Conservation (phyloP, 768 basidiomycete genomes). For the Saitozyma podzolica region DNA sequence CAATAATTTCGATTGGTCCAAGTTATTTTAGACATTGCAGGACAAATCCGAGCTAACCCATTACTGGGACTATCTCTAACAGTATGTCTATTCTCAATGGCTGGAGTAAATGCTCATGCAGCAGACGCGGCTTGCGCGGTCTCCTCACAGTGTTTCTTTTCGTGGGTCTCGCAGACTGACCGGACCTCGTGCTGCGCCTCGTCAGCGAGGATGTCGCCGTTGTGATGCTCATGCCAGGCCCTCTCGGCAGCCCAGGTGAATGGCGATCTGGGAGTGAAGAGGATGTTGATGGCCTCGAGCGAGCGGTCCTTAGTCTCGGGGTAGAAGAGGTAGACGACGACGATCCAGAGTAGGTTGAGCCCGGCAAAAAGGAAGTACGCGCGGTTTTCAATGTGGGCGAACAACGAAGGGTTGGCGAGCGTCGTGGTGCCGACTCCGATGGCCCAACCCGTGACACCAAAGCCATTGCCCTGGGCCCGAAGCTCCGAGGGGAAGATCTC, state of each 20-base stretch:
- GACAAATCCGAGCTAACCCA: too few species aligned
- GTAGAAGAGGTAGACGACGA: conserved; percentile 54
- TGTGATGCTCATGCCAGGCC: conserved; percentile 11
- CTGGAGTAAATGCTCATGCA: too few species aligned
- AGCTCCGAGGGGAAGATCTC: conserved; percentile 33
- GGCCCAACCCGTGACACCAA: conserved; percentile 34
- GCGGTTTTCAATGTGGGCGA: conserved; percentile 56
- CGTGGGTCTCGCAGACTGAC: neutral
- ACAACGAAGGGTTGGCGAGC: conserved; percentile 28
- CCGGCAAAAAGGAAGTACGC: conserved; percentile 59
- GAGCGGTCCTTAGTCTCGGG: conserved; percentile 35
- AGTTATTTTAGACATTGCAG: too few species aligned
- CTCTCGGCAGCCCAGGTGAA: conserved; percentile 19
- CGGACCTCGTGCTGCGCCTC: too few species aligned
- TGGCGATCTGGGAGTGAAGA: conserved; percentile 19
- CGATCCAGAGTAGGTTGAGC: conserved; percentile 57
- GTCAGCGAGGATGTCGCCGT: conserved; percentile 9
- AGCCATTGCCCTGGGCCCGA: conserved; percentile 33
- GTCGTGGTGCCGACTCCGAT: conserved; percentile 21
- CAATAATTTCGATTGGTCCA: too few species aligned
- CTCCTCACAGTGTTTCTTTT: neutral
- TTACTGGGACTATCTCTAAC: too few species aligned
- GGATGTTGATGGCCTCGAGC: conserved; percentile 20
- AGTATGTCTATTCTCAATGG: too few species aligned
- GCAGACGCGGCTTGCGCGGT: too few species aligned